These are phyloP conservation scores for Starmerella floris DNA, from an alignment of 805 yeast species.

Conservation along the genomic window DNA sequence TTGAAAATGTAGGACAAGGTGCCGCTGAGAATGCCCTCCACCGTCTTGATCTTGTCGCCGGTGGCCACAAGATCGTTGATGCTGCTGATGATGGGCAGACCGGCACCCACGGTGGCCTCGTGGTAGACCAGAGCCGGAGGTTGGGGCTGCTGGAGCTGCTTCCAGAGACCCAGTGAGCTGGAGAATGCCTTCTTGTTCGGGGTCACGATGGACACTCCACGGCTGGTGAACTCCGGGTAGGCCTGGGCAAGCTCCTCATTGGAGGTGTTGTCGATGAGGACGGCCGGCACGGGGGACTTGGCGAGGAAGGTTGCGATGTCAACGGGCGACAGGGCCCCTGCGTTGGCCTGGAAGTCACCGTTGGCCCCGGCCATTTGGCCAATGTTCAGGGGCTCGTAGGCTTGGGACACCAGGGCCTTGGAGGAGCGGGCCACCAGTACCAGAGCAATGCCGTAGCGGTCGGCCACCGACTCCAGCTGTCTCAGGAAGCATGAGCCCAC, in stretches of 20 bases:
- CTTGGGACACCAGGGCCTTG: constrained; percentile 52
- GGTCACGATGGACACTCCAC: constrained; percentile 86
- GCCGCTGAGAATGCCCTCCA: constrained; percentile 95
- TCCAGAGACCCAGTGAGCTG: constrained; percentile 60
- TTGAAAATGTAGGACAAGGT: constrained; percentile 91
- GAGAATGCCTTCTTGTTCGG: constrained; percentile 98
- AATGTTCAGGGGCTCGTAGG: constrained; percentile 60
- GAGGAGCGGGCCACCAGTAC: constrained; percentile 65
- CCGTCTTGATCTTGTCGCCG: constrained; percentile 81
- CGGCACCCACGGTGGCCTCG: constrained; percentile 98
- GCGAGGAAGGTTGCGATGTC: constrained; percentile 51
- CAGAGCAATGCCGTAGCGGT: constrained; percentile 57
- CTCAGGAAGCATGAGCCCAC: constrained; percentile 85
- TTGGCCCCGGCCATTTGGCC: constrained; percentile 42
- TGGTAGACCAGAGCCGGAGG: constrained; percentile 77
- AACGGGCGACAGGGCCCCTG: constrained; percentile 40
- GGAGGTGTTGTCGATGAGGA: constrained; percentile 90
- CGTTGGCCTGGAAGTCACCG: constrained; percentile 41
- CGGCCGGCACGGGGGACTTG: constrained; percentile 57
- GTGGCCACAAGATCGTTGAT: constrained; percentile 78
- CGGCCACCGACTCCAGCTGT: constrained; percentile 44
- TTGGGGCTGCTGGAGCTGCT: constrained; percentile 45
- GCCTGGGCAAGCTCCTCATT: constrained; percentile 60
- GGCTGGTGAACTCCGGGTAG: constrained; percentile 59
- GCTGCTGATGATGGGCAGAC: constrained; percentile 83